These are phyloP conservation scores for Metschnikowia shivogae DNA, from an alignment of 805 yeast genomes.

Conservation along the genomic window DNA sequence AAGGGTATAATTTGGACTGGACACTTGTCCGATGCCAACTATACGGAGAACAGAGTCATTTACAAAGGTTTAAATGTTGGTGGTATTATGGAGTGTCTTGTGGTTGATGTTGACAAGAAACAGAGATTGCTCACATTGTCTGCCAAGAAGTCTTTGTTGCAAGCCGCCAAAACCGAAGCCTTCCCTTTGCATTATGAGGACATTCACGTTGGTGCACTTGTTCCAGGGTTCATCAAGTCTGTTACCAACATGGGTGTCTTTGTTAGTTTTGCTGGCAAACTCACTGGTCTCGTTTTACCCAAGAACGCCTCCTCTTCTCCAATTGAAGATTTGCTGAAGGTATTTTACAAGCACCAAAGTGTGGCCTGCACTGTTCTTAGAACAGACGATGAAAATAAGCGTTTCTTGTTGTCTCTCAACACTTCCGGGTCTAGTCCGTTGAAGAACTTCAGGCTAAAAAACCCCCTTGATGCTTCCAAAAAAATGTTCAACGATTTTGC, in stretches of 20 bases:
- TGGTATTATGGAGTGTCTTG: slow-evolving; percentile 53
- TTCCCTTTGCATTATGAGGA: slow-evolving; percentile 64
- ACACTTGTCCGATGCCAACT: slow-evolving; percentile 73
- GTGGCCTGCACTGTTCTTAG: slow-evolving; percentile 63
- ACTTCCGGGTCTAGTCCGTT: slow-evolving; percentile 14
- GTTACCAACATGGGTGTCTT: slow-evolving; percentile 79
- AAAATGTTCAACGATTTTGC: slow-evolving; percentile 46
- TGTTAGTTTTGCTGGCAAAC: slow-evolving; percentile 71
- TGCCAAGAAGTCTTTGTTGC: slow-evolving; percentile 61
- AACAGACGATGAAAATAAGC: slow-evolving; percentile 61
- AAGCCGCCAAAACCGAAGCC: slow-evolving; percentile 49
- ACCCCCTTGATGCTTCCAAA: slow-evolving; percentile 59
- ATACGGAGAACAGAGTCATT: slow-evolving; percentile 64
- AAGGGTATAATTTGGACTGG: slow-evolving; percentile 72
- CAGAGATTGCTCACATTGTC: slow-evolving; percentile 60
- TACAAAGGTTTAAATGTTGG: slow-evolving; percentile 65
- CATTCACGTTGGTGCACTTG: slow-evolving; percentile 42
- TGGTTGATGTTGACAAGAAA: slow-evolving; percentile 61
- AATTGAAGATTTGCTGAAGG: slow-evolving; percentile 47
- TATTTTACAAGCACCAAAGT: slow-evolving; percentile 65
- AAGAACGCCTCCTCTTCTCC: slow-evolving; percentile 58
- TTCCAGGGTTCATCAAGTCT: slow-evolving; percentile 75
- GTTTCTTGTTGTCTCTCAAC: slow-evolving; percentile 65
- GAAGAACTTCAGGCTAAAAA: slow-evolving; percentile 23
- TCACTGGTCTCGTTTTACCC: slow-evolving; percentile 81